Evolutionary conservation across 2,329 filamentous ascomycete species (phyloP).

Genomic region (Coniella vitis): DNA sequence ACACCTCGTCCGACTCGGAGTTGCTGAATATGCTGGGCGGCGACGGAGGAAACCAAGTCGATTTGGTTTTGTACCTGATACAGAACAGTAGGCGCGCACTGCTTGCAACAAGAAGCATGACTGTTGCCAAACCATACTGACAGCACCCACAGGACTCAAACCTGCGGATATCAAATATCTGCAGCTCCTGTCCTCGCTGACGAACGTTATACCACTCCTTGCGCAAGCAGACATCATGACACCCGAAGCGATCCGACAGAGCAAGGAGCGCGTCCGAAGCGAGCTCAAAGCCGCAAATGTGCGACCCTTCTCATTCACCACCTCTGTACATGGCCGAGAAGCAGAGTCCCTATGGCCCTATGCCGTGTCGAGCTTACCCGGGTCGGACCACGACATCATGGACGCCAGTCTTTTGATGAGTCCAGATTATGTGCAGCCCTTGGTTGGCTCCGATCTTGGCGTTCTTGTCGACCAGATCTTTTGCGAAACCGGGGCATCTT

Average conservation of each 20-base stretch:
- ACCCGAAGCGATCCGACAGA: conserved; percentile 44
- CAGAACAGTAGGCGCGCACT: conserved; percentile 50
- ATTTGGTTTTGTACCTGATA: conserved; percentile 78
- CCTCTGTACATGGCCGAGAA: conserved; percentile 23
- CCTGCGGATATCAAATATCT: conserved; percentile 66
- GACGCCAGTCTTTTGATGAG: conserved; percentile 92
- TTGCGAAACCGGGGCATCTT: conserved; percentile 68
- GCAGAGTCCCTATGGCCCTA: conserved; percentile 46
- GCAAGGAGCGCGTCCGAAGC: conserved; percentile 53
- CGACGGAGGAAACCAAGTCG: conserved; percentile 75
- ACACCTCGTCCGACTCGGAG: conserved; percentile 65
- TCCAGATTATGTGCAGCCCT: conserved; percentile 77
- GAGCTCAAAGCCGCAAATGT: conserved; percentile 53
- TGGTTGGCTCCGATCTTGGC: conserved; percentile 67
- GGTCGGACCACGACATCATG: conserved; percentile 73
- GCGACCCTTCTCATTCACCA: conserved; percentile 60
- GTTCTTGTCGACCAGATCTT: conserved; percentile 69
- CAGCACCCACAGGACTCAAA: conserved; percentile 43
- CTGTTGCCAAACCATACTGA: neutral
- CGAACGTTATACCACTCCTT: conserved; percentile 80
- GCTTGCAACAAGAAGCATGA: neutral
- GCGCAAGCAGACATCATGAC: conserved; percentile 67
- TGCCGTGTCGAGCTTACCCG: conserved; percentile 68
- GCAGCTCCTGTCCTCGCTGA: conserved; percentile 60
- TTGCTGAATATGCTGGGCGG: conserved; percentile 72